These are phyloP conservation scores for Tylopilus sp. DNA, from an alignment of 768 basidiomycete genomes.

Conservation along the genomic window DNA sequence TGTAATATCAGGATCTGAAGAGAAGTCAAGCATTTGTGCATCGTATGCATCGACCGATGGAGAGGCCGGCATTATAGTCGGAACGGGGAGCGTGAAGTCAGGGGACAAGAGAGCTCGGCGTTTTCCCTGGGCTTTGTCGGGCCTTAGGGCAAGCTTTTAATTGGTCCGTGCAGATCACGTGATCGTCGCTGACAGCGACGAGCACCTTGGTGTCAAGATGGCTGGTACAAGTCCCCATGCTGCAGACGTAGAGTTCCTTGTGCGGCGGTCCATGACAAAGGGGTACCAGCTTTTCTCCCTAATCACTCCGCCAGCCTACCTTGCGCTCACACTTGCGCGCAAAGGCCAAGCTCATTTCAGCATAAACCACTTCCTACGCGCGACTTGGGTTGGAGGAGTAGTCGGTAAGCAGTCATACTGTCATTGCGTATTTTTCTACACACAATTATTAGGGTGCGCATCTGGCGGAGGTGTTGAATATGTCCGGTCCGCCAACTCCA, in stretches of 20 bases:
- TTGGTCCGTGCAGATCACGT: conserved; percentile 33
- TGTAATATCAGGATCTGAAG: conserved; percentile 52
- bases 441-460: conserved; percentile 30
- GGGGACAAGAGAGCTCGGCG: conserved; percentile 14
- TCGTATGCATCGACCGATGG: conserved; percentile 50
- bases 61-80: conserved; percentile 25
- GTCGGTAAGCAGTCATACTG: conserved; percentile 34
- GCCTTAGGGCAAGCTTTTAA: conserved; percentile 27
- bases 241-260: conserved; percentile 62
- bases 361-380: conserved; percentile 60
- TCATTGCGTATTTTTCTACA: background rate
- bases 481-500: conserved; percentile 53
- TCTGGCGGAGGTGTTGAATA: conserved; percentile 59
- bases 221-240: conserved; percentile 28
- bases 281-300: conserved; percentile 69
- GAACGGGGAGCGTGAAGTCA: conserved; percentile 12
- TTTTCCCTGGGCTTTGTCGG: conserved; percentile 7
- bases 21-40: conserved; percentile 62
- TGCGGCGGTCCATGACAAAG: conserved; percentile 59
- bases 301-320: conserved; percentile 59
- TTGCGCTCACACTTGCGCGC: conserved; percentile 48
- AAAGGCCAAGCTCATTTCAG: conserved; percentile 54
- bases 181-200: conserved; percentile 8
- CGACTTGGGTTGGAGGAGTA: conserved; percentile 70
- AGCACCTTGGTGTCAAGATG: conserved; percentile 11